Evolutionary conservation across 2,329 filamentous ascomycete genomes (phyloP), one percentile per base, ranked within the genome.

Genomic region (Tolypocladium album): DNA sequence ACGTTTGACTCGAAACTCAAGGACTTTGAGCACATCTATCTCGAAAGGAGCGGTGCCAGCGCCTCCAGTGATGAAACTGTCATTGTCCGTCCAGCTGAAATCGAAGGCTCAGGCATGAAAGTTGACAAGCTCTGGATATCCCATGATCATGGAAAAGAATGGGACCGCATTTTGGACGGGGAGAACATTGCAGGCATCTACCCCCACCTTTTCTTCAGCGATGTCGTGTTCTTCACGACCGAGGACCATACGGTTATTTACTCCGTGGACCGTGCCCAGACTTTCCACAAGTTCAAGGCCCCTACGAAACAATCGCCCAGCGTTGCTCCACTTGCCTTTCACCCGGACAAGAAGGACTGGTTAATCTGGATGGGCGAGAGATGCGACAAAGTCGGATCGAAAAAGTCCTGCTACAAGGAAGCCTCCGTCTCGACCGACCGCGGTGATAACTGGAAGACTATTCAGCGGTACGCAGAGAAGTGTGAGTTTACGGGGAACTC

Each of bases 191-290:
- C 81, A 53, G 79, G 76, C 24, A 90, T 99, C 64, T 82, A 88
- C 60, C 89, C 88, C 31, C 91, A 99, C 70, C 80, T 80, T 56
- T 89, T 92, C 74, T 88, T 90, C 73, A 91, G 89, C 67, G 91
- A 97, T 69, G 82, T 87, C 47, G 89, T 94, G 36, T 99, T 90
- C 73, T 92, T 99, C 75, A 79, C 96, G 36, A 96, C 92, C 0
- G 77, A 79, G 1, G 71, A 71, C 13, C 83, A 86, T 59, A 75
- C 72, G 62, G 86, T 94, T 1, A 88, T 87, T 66, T 97, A 95
- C 72, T 94, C 92, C 0, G 82, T 88, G 43, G 87, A 97, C 69
- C 86, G 90, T 58, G 92, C 89, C 22, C 78, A 85, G 47, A 86
- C 79, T 64, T 88, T 94, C 66, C 83, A 89, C 70, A 80, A 78